These are phyloP conservation scores for Paramecium sexaurelia DNA, from an alignment of 73 alveolate species.

Conservation along the genomic window DNA sequence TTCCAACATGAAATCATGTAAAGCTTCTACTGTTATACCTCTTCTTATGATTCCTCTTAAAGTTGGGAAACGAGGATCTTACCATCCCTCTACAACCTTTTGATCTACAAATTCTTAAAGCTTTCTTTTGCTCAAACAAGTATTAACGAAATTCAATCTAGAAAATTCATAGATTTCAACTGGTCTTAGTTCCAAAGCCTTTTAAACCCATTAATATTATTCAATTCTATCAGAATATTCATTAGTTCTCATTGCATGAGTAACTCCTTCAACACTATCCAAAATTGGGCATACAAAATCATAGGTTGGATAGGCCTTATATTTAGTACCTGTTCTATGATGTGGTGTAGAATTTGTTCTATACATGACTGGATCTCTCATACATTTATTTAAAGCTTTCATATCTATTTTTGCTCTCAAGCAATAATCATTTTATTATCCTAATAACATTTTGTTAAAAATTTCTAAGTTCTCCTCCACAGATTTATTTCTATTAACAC, in stretches of 20 bases:
- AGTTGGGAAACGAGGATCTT: constrained; percentile 99
- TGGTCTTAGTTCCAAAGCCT: constrained; percentile 79
- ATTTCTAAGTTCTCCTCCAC: constrained; percentile 85
- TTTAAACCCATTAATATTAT: constrained; percentile 90
- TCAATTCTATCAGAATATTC: constrained; percentile 97
- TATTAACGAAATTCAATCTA: constrained; percentile 87
- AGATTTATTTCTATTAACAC: constrained; percentile 82
- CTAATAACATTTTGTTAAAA: constrained; percentile 60
- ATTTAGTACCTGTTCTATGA: constrained; percentile 90
- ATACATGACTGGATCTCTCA: constrained; percentile 98
- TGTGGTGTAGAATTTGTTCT: constrained; percentile 87
- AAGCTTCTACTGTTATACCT: constrained; percentile 97
- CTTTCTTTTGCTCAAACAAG: constrained; percentile 91
- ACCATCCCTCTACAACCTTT: constrained; percentile 97
- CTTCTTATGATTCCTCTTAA: constrained; percentile 95
- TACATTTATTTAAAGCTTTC: constrained; percentile 87
- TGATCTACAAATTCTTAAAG: constrained; percentile 93
- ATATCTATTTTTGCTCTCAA: constrained; percentile 94
- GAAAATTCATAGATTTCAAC: constrained; percentile 89
- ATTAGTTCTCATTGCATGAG: constrained; percentile 97
- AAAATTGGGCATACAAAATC: constrained; percentile 99
- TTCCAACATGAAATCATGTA: constrained; percentile 93
- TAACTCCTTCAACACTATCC: constrained; percentile 97
- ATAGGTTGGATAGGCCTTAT: constrained; percentile 97
- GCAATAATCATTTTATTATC: constrained; percentile 84